Evolutionary conservation across 2,329 filamentous ascomycete species (phyloP).

Genomic region (Aspergillus sp.): DNA sequence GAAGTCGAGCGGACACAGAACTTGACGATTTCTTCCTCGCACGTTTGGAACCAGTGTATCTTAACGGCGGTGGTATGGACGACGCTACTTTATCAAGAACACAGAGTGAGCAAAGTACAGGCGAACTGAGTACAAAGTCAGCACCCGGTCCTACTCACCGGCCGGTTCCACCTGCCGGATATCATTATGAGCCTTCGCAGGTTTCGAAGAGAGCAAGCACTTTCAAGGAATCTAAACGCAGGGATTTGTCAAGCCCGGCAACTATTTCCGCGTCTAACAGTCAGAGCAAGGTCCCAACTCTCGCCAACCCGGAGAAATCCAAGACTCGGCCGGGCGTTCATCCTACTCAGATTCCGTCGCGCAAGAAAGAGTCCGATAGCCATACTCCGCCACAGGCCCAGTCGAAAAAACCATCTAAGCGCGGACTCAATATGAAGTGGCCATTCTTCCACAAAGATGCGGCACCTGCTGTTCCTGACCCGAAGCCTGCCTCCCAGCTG

Average conservation of each 20-base stretch:
- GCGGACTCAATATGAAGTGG: conserved; percentile 47
- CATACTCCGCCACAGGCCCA: neutral
- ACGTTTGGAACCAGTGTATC: conserved; percentile 51
- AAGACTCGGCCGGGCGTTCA: neutral
- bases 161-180: conserved; percentile 25
- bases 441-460: conserved; percentile 58
- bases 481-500: conserved; percentile 30
- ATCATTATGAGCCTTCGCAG: conserved; percentile 36
- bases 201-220: conserved; percentile 21
- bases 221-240: conserved; percentile 3
- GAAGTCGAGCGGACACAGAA: conserved; percentile 42
- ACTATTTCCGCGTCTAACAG: neutral
- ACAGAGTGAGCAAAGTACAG: conserved; percentile 42
- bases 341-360: neutral
- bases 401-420: conserved; percentile 26
- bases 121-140: conserved; percentile 32
- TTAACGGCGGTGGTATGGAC: conserved; percentile 45
- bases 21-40: conserved; percentile 50
- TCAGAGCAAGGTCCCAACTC: neutral
- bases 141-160: conserved; percentile 22
- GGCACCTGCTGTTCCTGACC: conserved; percentile 24
- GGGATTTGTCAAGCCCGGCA: conserved; percentile 3
- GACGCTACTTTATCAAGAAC: conserved; percentile 34
- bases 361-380: neutral
- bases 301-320: neutral